phyloP scores from a whole-genome alignment of 176 grass and related monocot genomes.

The Zea mays region Zm-B73-REFERENCE-NAM-5.0 NC_050102.1:182469501-182470000 shows the following conservation, averaged over 20 bases:
- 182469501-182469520: background rate
- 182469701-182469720: conserved; percentile 75
- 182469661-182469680: conserved; percentile 78
- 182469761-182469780: conserved; percentile 57
- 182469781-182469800: conserved; percentile 88
- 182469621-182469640: conserved; percentile 19
- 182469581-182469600: background rate
- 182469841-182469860: conserved; percentile 79
- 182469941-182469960: background rate
- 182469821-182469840: conserved; percentile 93
- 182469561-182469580: too few species aligned
- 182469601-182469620: conserved; percentile 20
- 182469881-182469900: conserved; percentile 23
- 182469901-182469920: background rate
- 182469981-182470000: background rate
- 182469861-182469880: conserved; percentile 50
- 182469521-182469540: background rate
- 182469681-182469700: conserved; percentile 59
- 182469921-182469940: background rate
- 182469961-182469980: background rate
- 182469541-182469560: background rate
- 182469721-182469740: conserved; percentile 92
- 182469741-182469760: conserved; percentile 63
- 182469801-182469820: conserved; percentile 51
- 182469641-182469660: conserved; percentile 53